These are phyloP conservation scores for Fusarium denticulatum DNA, from an alignment of 2,329 filamentous ascomycete species.

Conservation along the genomic window DNA sequence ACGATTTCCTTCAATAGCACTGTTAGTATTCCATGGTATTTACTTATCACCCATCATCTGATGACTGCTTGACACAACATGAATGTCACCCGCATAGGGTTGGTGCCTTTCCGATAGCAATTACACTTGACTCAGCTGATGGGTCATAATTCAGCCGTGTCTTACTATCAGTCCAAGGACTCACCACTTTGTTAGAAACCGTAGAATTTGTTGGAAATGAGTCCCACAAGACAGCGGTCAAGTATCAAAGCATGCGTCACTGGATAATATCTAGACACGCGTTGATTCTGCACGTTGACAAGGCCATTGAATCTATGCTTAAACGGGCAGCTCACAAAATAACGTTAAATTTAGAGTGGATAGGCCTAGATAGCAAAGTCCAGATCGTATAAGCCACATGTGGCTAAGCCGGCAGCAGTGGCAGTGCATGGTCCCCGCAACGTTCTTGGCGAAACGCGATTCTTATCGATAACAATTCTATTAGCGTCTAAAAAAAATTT, in stretches of 20 bases:
- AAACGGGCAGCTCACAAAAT: constrained; percentile 29
- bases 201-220: neutral
- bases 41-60: neutral
- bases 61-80: neutral
- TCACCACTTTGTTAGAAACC: neutral
- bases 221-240: neutral
- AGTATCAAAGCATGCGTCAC: constrained; percentile 14
- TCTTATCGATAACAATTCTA: constrained; percentile 34
- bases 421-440: neutral
- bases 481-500: constrained; percentile 3
- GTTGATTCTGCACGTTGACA: constrained; percentile 12
- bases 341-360: neutral
- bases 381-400: constrained; percentile 2
- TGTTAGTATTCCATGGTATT: too few species aligned
- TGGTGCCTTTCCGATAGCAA: neutral
- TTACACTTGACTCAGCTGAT: neutral
- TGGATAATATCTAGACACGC: neutral
- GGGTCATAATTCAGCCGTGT: constrained; percentile 2
- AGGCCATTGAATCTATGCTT: constrained; percentile 20
- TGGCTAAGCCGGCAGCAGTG: neutral
- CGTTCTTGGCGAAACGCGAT: too few species aligned
- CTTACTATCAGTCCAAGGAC: neutral
- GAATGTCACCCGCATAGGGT: neutral
- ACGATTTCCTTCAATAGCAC: neutral
- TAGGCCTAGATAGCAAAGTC: neutral